Conservation (phyloP, 768 basidiomycete species). For the Serendipita sp. region DNA sequence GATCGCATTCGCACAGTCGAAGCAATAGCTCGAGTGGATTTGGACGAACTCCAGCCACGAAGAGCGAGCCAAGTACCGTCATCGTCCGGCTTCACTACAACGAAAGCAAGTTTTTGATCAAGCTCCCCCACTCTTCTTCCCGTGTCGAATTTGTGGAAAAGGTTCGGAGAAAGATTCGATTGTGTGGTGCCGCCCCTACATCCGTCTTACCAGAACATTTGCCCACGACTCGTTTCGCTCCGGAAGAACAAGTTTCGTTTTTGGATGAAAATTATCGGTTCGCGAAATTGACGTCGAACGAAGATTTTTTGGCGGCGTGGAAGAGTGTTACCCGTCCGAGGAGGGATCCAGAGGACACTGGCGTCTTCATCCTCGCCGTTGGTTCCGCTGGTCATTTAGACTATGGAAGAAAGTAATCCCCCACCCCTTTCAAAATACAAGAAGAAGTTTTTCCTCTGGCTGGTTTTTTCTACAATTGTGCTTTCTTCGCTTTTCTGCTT, state of each 20-base stretch:
- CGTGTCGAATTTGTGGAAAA: constrained; percentile 63
- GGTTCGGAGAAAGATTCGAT: constrained; percentile 81
- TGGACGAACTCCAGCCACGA: not conserved
- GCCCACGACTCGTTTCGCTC: not conserved
- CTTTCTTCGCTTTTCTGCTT: too few relatives aligned
- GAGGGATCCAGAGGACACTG: constrained; percentile 1
- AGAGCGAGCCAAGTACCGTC: not conserved
- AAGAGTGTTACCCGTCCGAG: not conserved
- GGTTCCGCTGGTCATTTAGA: not conserved
- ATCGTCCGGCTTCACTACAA: constrained; percentile 1
- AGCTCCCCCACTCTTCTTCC: not conserved
- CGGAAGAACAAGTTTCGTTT: not conserved
- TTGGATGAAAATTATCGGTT: not conserved
- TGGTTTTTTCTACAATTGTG: too few relatives aligned
- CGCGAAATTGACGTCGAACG: not conserved
- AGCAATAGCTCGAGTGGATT: not conserved
- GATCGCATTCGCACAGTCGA: not conserved
- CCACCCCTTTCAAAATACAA: too few relatives aligned
- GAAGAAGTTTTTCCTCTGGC: too few relatives aligned
- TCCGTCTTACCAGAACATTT: not conserved
- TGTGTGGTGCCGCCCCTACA: constrained; percentile 38
- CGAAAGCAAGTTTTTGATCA: not conserved
- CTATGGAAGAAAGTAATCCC: not conserved
- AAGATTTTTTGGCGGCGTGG: not conserved
- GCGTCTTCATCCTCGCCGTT: constrained; percentile 1